These are phyloP conservation scores for Kodamaea arcana DNA, from an alignment of 1,139 yeast genomes.

Conservation along the genomic window DNA sequence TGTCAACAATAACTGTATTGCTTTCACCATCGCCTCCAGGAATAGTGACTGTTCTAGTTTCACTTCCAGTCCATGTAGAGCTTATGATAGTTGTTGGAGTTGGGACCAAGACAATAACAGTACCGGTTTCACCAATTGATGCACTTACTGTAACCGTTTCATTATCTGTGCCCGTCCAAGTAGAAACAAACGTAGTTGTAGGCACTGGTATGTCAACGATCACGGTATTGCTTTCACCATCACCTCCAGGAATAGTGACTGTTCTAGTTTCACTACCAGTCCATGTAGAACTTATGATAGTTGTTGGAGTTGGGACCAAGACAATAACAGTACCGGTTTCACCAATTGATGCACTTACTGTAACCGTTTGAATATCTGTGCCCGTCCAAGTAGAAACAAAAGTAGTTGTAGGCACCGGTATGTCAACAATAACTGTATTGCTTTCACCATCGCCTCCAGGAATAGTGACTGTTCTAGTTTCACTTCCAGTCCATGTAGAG, in stretches of 20 bases:
- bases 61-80: constrained; percentile 10
- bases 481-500: constrained; percentile 8
- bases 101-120: constrained; percentile 8
- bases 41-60: not conserved
- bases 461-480: constrained; percentile 7
- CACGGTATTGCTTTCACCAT: constrained; percentile 17
- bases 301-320: constrained; percentile 16
- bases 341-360: constrained; percentile 7
- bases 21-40: not conserved
- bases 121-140: constrained; percentile 8
- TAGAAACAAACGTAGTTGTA: constrained; percentile 6
- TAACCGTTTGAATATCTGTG: not conserved
- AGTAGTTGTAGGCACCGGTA: constrained; percentile 10
- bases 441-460: constrained; percentile 9
- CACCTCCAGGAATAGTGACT: constrained; percentile 10
- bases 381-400: constrained; percentile 10
- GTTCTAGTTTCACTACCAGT: constrained; percentile 8
- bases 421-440: constrained; percentile 11
- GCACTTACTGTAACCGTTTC: constrained; percentile 6
- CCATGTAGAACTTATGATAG: constrained; percentile 11
- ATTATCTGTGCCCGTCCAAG: constrained; percentile 11
- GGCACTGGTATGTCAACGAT: constrained; percentile 13
- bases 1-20: not conserved
- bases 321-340: constrained; percentile 16
- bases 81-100: constrained; percentile 13